Evolutionary conservation across 2,329 filamentous ascomycete species (phyloP), one percentile per base, ranked within the genome.

Genomic region (Aspergillus carbonarius): DNA sequence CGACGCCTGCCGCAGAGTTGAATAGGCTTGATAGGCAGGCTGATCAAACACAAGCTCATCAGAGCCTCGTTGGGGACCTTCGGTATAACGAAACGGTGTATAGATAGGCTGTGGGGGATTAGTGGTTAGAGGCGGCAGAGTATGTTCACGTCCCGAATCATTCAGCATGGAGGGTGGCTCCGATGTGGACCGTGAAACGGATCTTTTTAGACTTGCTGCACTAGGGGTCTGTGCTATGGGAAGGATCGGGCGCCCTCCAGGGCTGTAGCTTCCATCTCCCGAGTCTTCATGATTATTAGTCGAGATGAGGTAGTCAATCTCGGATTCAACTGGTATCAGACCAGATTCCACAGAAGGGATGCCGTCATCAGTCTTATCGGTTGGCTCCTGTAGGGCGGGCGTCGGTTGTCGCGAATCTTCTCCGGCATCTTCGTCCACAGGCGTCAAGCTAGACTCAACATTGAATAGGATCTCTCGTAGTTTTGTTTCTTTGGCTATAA

Each of bases 241-340:
- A 17, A 81, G 60, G 10, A 81, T 75, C 9, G 83, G 82, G 32
- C 83, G 74, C 7, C 83, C 83, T 20, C 82, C 83, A 18, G 82
- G 81, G 60, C 82, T 85, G 60, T 83, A 84, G 39, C 76, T 71
- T 40, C 72, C 68, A 59, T 72, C 73, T 58, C 72, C 70, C 13
- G 40, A 42, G 30, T 68, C 67, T 32, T 65, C 65, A 13, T 32
- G 6, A 8, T 37, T 37, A 35, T 60, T 59, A 18, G 54, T 15
- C n/a, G 61, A n/a, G 54, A 42, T 23, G 54, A 42, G 6, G 54
- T 54, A 34, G 37, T 34, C 34, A 2, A 65, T 63, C 47, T 74
- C 72, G 18, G 66, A 60, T 25, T 70, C 66, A n/a, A 74, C 69
- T 0, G 73, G 71, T 54, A 74, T 74, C 20, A 75, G 55, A 0